Base-by-base conservation (phyloP, 2,329 filamentous ascomycete genomes). In the Fusarium xylarioides region DNA sequence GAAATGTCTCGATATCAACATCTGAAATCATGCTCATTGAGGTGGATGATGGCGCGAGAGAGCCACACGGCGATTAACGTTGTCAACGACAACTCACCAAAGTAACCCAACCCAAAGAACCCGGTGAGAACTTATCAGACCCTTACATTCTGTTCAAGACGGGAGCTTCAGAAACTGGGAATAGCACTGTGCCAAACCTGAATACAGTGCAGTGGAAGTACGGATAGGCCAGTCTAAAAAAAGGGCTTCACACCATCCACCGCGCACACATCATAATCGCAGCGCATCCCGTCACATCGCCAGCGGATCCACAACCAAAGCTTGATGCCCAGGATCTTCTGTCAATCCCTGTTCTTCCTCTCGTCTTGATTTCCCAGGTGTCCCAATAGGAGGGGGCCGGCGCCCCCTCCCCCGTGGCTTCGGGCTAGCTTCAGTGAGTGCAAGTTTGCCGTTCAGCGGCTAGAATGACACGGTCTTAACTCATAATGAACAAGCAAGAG, bases 91-190 rank as follows among this genome's bases (percentile, higher is more conserved):
- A 68, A 64, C 56, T 55, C 59, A 73, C 56, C 70, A 73, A 71
- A 74, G 70, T 71, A 73, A 74, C 70, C 62, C 70, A 73, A 73
- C 66, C 61, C 70, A 66, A 60, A 21, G 30, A 72, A 68, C 63
- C 62, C 58, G 50, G 71, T 73, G 71, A 73, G 66, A 73, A 71
- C 46, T 46, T 63, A 50, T 61, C 42, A 49, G 46, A 46, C 26
- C 54, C 32, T 40, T 47, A 26, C 28, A 26, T 52, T 35, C 11
- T 34, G 47, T 34, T 6, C 47, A 34, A 66, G 28, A 40, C 12
- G 38, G 19, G 23, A 32, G 42, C 40, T n/a, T 47, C 47, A 23
- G 18, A 40, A 44, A 47, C 30, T 46, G 32, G 40, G 18, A 47
- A 35, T 35, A 49, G 11, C 55, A 71, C 68, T 58, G 67, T 71